Base-by-base conservation (phyloP, 176 grass and related monocot genomes). In the Eragrostis nindensis region DNA sequence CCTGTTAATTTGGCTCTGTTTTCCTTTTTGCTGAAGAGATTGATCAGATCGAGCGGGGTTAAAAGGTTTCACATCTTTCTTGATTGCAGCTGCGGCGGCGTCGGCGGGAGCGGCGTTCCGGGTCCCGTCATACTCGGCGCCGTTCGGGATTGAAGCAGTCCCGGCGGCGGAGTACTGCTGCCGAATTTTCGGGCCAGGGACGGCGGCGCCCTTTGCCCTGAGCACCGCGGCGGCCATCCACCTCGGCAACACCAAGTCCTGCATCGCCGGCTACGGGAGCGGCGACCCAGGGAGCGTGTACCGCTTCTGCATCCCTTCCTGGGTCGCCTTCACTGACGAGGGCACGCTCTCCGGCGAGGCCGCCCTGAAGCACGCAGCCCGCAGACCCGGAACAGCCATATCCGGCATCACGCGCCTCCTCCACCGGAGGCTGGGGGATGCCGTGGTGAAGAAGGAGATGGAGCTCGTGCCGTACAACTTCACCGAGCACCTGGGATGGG, bases 221-320 rank as follows among this genome's bases (percentile, higher is more conserved):
- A 25, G 69, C 44, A 30, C 14, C 13, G 45, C 25, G 45, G 46
- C 26, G 1, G 82, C 50, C 62, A 68, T 76, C 50, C 5, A 84
- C 40, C 14, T 76, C 52, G 82, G 73, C 73, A 76, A 68, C 49
- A 84, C 82, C 62, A 76, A 68, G 12, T 68, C 82, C 5, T 84
- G 72, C 63, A 44, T 84, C 50, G 82, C 72, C 62, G 49, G 61
- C 24, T 67, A 83, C 71, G 10, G 18, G 17, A 7, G 1, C 60
- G 0, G 29, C 5, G 21, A 3, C 15, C 21, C 24, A 0, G 25
- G 27, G 3, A 56, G 19, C 36, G 68, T 18, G 21, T 76, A 73
- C 63, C 73, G 68, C 40, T 42, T 84, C 50, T 77, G 73, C 73
- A 77, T 84, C 65, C 82, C 73, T 8, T 70, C 73, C 10, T 77